These are phyloP conservation scores for Quercus bicolor DNA, from an alignment of 306 rosid species.

Conservation along the genomic window DNA sequence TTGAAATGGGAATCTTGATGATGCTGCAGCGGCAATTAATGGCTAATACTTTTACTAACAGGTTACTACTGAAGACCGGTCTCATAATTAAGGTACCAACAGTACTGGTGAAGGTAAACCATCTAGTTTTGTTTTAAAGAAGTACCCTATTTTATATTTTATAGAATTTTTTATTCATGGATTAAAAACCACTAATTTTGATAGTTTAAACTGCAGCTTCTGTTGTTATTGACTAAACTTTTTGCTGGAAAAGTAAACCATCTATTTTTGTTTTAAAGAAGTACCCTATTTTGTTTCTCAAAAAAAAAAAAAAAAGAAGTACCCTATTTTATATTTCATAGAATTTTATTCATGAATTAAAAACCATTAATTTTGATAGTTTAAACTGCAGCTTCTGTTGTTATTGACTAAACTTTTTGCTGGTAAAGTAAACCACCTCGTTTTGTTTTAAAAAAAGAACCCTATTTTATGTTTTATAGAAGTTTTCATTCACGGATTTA, in stretches of 20 bases:
- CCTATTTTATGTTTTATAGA: too few species aligned
- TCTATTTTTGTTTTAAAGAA: too few species aligned
- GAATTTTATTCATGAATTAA: not conserved
- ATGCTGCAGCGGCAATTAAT: conserved; percentile 51
- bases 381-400: too few species aligned
- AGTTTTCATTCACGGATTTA: too few species aligned
- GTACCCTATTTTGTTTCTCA: too few species aligned
- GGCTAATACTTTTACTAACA: conserved; percentile 14
- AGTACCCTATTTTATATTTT: not conserved
- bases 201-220: too few species aligned
- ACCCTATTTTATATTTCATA: not conserved
- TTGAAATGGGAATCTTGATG: conserved; percentile 56
- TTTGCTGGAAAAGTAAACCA: too few species aligned
- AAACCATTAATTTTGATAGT: not conserved
- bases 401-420: too few species aligned
- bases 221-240: too few species aligned
- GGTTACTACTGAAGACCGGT: not conserved
- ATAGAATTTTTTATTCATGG: not conserved
- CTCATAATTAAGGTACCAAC: not conserved
- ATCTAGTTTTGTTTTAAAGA: not conserved
- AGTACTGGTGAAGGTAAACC: too few species aligned
- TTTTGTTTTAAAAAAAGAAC: too few species aligned
- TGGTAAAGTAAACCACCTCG: too few species aligned
- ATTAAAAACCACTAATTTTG: not conserved
- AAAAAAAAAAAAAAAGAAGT: not conserved